A percentile compares a stretch with the other conserved stretches of the same genome.
Evolutionary conservation across 2,329 filamentous ascomycete species (phyloP).

Genomic region (Didymella exigua): DNA sequence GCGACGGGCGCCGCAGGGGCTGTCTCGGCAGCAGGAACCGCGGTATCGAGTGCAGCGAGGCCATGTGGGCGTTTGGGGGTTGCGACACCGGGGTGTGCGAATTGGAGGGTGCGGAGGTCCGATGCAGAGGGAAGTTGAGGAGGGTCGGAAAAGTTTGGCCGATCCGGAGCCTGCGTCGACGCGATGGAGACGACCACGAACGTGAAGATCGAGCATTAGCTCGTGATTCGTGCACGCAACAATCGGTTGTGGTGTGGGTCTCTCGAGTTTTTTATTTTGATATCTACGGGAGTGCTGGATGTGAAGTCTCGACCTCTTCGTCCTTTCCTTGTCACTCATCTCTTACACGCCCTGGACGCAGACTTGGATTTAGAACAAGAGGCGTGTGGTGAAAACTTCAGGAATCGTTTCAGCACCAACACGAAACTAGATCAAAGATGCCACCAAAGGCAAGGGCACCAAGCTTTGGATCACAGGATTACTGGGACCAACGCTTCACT

Average conservation of each 20-base stretch:
- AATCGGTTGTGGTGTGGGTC: background rate
- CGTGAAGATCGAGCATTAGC: background rate
- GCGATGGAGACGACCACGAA: background rate
- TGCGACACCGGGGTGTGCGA: constrained; percentile 19
- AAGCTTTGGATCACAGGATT: constrained; percentile 42
- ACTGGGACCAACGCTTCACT: constrained; percentile 48
- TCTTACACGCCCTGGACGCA: background rate
- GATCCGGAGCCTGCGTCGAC: background rate
- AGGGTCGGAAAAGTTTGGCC: constrained; percentile 1
- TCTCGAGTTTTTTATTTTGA: background rate
- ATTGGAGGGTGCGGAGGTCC: constrained; percentile 25
- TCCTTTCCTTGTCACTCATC: background rate
- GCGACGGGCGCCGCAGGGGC: constrained; percentile 31
- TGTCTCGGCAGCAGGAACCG: constrained; percentile 42
- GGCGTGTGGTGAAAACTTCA: no score
- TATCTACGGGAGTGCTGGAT: background rate
- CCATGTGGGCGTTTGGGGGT: constrained; percentile 29
- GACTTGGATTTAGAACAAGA: no score
- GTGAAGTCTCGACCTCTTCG: background rate
- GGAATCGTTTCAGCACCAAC: no score
- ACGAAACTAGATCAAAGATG: no score
- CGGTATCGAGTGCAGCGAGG: constrained; percentile 41
- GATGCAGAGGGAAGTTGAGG: constrained; percentile 20
- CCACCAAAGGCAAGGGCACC: constrained; percentile 26
- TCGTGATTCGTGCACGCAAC: constrained; percentile 2